Conservation (phyloP, 2,329 filamentous ascomycete species). For the Calonectria montana region DNA sequence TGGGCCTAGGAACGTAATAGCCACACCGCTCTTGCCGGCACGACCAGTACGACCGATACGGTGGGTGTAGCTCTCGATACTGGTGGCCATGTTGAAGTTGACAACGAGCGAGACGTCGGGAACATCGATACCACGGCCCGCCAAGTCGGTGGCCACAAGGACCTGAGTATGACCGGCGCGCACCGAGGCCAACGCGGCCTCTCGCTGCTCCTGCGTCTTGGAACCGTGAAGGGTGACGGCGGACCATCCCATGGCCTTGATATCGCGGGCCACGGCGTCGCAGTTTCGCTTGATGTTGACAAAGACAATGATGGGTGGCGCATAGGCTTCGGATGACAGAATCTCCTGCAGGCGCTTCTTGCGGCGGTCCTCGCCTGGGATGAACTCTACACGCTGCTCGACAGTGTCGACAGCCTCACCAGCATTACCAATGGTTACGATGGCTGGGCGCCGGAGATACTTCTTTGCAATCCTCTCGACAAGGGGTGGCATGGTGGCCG, state of each 20-base stretch:
- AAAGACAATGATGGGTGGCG: conserved; percentile 95
- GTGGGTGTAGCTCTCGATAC: conserved; percentile 96
- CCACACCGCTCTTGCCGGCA: conserved; percentile 95
- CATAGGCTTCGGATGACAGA: conserved; percentile 81
- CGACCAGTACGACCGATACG: conserved; percentile 96
- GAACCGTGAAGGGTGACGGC: conserved; percentile 92
- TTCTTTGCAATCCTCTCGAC: conserved; percentile 98
- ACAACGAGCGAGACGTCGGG: conserved; percentile 92
- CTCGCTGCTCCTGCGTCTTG: conserved; percentile 98
- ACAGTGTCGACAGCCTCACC: conserved; percentile 98
- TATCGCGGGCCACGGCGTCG: conserved; percentile 92
- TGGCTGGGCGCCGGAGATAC: conserved; percentile 92
- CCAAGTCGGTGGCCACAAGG: conserved; percentile 94
- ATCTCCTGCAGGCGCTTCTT: conserved; percentile 97
- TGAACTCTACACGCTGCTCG: conserved; percentile 94
- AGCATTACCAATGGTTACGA: conserved; percentile 92
- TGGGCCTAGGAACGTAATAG: conserved; percentile 92
- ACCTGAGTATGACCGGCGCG: conserved; percentile 85
- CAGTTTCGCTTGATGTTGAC: conserved; percentile 99
- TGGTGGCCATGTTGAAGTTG: conserved; percentile 98
- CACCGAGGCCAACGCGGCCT: conserved; percentile 88
- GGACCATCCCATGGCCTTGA: conserved; percentile 92
- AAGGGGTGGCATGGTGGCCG: conserved; percentile 93
- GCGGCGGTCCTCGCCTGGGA: conserved; percentile 90
- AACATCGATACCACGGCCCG: conserved; percentile 97